Base-by-base conservation (phyloP, 805 yeast genomes). In the Monosporozyma aerobia region DNA sequence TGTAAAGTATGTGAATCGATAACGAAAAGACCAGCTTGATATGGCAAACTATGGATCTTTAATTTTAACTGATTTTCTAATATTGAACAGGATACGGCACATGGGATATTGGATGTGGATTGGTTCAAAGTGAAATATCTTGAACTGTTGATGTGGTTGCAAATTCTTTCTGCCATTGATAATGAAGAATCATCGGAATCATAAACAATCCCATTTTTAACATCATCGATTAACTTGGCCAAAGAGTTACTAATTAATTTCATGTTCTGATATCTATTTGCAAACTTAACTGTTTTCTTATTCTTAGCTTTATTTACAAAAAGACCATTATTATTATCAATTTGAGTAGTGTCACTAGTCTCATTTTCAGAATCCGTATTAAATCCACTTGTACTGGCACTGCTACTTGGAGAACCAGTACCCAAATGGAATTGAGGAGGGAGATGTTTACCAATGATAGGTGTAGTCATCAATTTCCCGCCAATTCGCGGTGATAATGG, bases 11-110 rank as follows among this genome's bases (percentile, higher is more conserved):
- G 65, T 1, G 83, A 73, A 48, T 84, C 81, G 13, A 89, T 72
- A 11, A 87, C 82, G 61, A 89, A 82, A 29, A 87, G 79, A 43
- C 97, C 97, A 1, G 96, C 94, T 59, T 88, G 86, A 67, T 87
- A 87, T 0, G 96, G 96, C 59, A 88, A 68, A 4, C 90, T 76
- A 62, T 86, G 90, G 19, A 88, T 76, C 57, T 85, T 83, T 52
- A 87, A 63, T 60, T 84, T 79, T 1, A 72, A 58, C 41, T 74
- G 71, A 40, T 72, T 75, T 50, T 76, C 74, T 50, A 80, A 80
- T 23, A 83, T 60, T 33, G 78, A 78, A 1, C 87, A 78, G 0
- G 88, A 77, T 5, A 83, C 76, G 1, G 94, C 94, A 72, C 90
- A 84, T 0, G 95, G 95, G 11, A 82, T 76, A 63, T 74, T 76